Base-by-base conservation (phyloP, 192 early-diverging fungal species). In the Linnemannia zychae region DNA sequence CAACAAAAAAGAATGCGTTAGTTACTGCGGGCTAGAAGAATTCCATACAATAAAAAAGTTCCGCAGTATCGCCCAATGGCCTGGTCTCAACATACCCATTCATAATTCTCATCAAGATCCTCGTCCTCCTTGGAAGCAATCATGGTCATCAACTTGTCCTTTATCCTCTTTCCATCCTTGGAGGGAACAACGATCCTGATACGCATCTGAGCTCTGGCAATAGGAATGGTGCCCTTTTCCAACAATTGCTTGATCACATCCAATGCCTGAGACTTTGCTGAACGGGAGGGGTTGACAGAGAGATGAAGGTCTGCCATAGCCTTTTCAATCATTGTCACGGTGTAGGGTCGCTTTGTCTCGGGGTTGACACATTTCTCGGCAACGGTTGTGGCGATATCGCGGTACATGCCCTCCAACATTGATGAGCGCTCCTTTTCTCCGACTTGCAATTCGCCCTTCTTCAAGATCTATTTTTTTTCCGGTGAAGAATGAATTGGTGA, bases 251-350 rank as follows among this genome's bases (percentile, higher is more conserved):
- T 95, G 71, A 99, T 99, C 17, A 98, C 96, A 49, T 99, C 97
- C 74, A 99, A 87, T 40, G 99, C 98, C 87, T 96, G 96, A 74
- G 95, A 95, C 86, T 99, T 99, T 20, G 96, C 94, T 74, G 91
- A 95, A 31, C 92, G 89, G 75, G 96, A 98, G 7, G 95, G 94
- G 82, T 98, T 96, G 76, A 99, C 92, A 69, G 94, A 95, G 75
- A 96, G 94, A 78, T 99, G 98, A 36, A 99, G 88, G 73, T 99
- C 98, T 1, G 90, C 88, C 96, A 99, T 97, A 46, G 97, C 94
- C 90, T 99, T 98, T 89, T 99, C 99, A 71, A 99, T 98, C 95
- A 99, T 99, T 24, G 97, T 96, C 68, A 97, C 96, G 0, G 99
- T 97, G 74, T 99, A 98, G 0, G 98, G 97, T 73, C 97, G 91